phyloP scores from a whole-genome alignment of 345 rosid genomes.

The Salix exigua region DNA sequence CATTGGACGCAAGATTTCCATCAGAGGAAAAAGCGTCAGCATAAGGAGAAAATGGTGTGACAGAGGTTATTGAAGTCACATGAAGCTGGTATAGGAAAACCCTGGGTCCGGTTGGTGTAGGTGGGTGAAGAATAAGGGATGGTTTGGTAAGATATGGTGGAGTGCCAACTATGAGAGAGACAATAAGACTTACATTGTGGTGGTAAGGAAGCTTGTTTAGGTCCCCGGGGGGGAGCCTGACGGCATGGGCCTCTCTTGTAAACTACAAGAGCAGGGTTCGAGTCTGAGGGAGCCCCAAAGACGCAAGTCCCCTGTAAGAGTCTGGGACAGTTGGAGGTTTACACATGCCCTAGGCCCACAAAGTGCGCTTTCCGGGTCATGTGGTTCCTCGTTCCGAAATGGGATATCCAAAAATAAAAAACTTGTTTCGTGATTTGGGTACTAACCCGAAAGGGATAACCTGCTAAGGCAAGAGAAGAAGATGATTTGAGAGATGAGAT shows the following conservation, averaged over 20 bases:
- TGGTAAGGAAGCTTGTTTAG: slow-evolving; percentile 75
- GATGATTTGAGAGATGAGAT: no score
- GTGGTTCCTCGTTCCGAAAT: no score
- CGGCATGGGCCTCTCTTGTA: no score
- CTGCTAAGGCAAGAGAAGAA: slow-evolving; percentile 1
- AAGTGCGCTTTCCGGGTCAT: no score
- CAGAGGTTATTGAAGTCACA: slow-evolving; percentile 71
- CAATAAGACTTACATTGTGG: slow-evolving; percentile 77
- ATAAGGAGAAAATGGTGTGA: slow-evolving; percentile 73
- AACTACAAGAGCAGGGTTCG: no score
- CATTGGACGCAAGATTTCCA: slow-evolving; percentile 75
- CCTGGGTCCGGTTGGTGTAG: slow-evolving; percentile 61
- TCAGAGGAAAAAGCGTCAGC: slow-evolving; percentile 87
- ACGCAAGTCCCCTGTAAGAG: no score
- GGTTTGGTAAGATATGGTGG: slow-evolving; percentile 82
- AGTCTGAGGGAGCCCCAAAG: no score
- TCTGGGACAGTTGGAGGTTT: no score
- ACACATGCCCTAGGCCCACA: no score
- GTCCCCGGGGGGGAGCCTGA: no score
- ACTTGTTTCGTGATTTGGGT: slow-evolving; percentile 56
- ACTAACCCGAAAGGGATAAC: slow-evolving; percentile 32
- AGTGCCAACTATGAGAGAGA: slow-evolving; percentile 68
- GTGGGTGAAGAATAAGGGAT: slow-evolving; percentile 66
- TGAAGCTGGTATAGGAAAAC: slow-evolving; percentile 75
- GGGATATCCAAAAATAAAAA: no score